Evolutionary conservation across 805 yeast genomes (phyloP).

Genomic region (Candida patagonica): DNA sequence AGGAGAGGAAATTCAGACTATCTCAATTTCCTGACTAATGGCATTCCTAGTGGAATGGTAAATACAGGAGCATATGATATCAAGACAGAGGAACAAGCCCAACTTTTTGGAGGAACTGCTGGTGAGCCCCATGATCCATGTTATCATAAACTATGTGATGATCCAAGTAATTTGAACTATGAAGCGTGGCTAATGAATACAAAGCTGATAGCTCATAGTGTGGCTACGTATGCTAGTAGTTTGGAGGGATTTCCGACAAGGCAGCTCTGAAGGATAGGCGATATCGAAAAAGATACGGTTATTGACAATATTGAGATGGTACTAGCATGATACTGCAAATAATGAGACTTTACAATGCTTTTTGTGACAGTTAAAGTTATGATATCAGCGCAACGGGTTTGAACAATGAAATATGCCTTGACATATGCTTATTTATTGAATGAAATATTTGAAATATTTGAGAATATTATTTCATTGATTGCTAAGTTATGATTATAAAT

Average conservation of each 20-base stretch:
- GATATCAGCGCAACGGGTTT: no score
- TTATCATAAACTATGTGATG: slow-evolving; percentile 82
- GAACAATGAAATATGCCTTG: no score
- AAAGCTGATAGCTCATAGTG: slow-evolving; percentile 82
- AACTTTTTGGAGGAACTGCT: slow-evolving; percentile 53
- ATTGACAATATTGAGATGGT: no score
- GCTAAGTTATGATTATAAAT: no score
- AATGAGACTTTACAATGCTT: no score
- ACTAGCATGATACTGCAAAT: no score
- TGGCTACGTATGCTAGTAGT: slow-evolving; percentile 72
- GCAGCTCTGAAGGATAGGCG: no score
- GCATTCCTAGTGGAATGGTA: slow-evolving; percentile 92
- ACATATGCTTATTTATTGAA: no score
- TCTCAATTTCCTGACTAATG: slow-evolving; percentile 81
- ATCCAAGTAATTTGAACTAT: slow-evolving; percentile 64
- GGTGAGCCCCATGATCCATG: slow-evolving; percentile 78
- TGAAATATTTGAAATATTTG: no score
- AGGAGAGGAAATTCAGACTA: slow-evolving; percentile 96
- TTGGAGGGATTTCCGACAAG: slow-evolving; percentile 74
- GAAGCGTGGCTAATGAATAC: slow-evolving; percentile 83
- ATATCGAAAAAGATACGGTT: no score
- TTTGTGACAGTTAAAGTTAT: no score
- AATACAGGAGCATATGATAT: slow-evolving; percentile 91
- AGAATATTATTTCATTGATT: no score
- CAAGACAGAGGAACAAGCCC: slow-evolving; percentile 51